Evolutionary conservation across 164 flowering plant genomes (phyloP), one percentile per base, ranked within the genome.

Genomic region (Santalum album): DNA sequence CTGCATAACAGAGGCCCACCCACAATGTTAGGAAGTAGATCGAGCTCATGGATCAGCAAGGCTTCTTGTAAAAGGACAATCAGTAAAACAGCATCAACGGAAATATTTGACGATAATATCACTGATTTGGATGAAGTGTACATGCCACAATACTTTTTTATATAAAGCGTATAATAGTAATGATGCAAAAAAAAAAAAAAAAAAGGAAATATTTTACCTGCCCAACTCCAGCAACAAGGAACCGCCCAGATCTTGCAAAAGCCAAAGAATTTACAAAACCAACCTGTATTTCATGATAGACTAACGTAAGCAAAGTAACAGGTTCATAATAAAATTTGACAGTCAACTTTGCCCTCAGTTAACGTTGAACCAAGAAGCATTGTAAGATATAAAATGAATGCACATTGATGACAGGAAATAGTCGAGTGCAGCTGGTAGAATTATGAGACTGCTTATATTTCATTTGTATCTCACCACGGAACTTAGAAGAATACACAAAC

Each of bases 181-280:
- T 15, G 17, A 16, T 3, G 12, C 48, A 4, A 32, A 56, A 17
- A 6, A 15, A 10, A 38, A 14, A n/a, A 15, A 32, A 25, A 32
- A 32, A 20, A 38, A 10, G 39, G 51, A 39, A 43, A 57, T 3
- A 23, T 0, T 45, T 20, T 9, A 85, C 98, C 96, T 92, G 80
- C 29, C 91, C 96, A 67, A 83, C 84, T 56, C 86, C 98, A 67
- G 98, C 98, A 53, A 88, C 66, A 25, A 92, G 60, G 63, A 88
- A 88, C 47, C 72, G 64, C 35, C 95, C 96, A 59, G 98, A 86
- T 68, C 77, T 92, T 18, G 96, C 86, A 69, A 92, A 82, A 7
- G 86, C 89, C 63, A 92, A 62, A 17, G 95, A 69, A 72, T 92
- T 88, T 34, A 86, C 91, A 76, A 82, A 92, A 26, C 98, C 98